Conservation (phyloP, 2,329 filamentous ascomycete species). For the Hymenoscyphus occultus region DNA sequence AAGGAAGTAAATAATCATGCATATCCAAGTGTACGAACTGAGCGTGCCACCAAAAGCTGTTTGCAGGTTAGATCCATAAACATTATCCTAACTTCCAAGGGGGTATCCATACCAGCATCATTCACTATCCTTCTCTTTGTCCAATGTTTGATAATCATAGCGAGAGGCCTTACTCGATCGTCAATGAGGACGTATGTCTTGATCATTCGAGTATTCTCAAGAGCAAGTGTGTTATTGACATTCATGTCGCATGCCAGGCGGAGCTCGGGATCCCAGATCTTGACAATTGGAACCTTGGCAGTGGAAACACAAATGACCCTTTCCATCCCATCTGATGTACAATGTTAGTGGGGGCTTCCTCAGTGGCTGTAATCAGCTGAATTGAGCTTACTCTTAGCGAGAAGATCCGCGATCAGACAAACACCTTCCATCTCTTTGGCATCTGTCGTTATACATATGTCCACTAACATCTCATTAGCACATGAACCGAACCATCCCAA, state of each 20-base stretch:
- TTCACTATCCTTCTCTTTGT: constrained; percentile 89
- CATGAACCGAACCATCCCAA: neutral
- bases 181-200: constrained; percentile 95
- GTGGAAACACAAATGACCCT: constrained; percentile 91
- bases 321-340: constrained; percentile 82
- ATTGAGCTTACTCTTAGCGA: constrained; percentile 71
- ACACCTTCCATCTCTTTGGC: constrained; percentile 86
- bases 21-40: constrained; percentile 99
- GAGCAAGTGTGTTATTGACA: constrained; percentile 91
- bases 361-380: constrained; percentile 11
- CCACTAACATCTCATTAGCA: constrained; percentile 56
- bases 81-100: neutral
- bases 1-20: constrained; percentile 93
- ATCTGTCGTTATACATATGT: constrained; percentile 93
- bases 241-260: constrained; percentile 94
- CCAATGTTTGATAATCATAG: constrained; percentile 98
- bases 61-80: constrained; percentile 20
- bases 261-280: constrained; percentile 95
- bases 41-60: constrained; percentile 87
- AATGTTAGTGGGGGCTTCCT: constrained; percentile 37
- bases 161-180: constrained; percentile 81
- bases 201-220: constrained; percentile 98
- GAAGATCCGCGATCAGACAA: constrained; percentile 82
- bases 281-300: constrained; percentile 97
- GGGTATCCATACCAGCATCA: constrained; percentile 74